These are phyloP conservation scores for Trichoderma hamatum DNA, from an alignment of 2,329 filamentous ascomycete genomes.

Conservation along the genomic window DNA sequence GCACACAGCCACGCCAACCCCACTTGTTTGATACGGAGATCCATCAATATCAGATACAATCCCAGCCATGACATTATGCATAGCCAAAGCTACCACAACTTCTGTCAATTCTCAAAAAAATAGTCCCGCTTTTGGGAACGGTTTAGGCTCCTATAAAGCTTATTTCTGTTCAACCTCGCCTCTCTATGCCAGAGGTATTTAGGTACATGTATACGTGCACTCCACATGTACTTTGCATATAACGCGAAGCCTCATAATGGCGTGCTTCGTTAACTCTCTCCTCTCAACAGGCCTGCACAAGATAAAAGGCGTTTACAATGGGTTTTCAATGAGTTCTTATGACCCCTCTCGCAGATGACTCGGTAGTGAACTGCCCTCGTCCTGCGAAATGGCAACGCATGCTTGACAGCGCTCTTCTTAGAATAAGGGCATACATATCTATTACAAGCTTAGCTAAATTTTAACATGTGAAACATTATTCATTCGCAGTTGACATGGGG, in stretches of 20 bases:
- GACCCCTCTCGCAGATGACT: neutral
- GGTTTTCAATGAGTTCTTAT: neutral
- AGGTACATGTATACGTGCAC: neutral
- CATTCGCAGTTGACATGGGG: neutral
- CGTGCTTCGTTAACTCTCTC: neutral
- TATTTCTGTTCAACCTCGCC: neutral
- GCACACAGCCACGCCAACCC: constrained; percentile 21
- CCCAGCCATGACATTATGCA: neutral
- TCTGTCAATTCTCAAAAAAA: neutral
- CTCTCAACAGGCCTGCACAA: neutral
- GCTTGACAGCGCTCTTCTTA: neutral
- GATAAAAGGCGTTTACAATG: neutral
- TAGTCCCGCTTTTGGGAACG: neutral
- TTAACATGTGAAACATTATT: neutral
- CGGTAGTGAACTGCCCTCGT: neutral
- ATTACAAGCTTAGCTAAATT: neutral
- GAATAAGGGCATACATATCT: neutral
- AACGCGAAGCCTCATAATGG: neutral
- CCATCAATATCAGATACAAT: neutral
- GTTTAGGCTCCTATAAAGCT: neutral
- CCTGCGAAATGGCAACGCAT: neutral
- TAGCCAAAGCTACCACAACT: neutral
- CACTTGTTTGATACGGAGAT: neutral
- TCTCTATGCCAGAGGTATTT: neutral
- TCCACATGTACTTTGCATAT: neutral